A percentile compares a stretch with the other conserved stretches of the same genome.
Evolutionary conservation across 2,329 filamentous ascomycete genomes (phyloP).

Genomic region (Pseudocercospora musae): DNA sequence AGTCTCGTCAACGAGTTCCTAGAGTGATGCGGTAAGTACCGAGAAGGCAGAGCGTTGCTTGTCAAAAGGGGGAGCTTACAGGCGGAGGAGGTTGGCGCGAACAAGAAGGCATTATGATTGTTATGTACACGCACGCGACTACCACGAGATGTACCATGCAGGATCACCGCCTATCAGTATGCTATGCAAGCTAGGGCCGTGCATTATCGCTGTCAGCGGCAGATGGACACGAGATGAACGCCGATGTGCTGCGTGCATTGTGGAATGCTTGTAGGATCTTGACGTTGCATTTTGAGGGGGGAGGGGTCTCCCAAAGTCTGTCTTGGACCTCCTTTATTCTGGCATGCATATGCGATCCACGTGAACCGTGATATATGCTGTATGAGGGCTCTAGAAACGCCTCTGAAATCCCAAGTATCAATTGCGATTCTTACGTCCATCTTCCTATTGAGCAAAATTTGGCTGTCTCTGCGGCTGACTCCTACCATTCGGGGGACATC

Average conservation of each 20-base stretch:
- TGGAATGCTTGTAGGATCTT: slow-evolving; percentile 1
- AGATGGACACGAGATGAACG: not conserved
- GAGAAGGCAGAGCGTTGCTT: not conserved
- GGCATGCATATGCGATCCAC: not conserved
- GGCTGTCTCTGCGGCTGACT: not conserved
- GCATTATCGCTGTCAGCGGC: slow-evolving; percentile 4
- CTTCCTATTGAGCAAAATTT: no score
- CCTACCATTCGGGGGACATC: no score
- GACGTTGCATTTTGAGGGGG: not conserved
- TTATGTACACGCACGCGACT: slow-evolving; percentile 4
- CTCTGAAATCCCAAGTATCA: not conserved
- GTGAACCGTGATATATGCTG: not conserved
- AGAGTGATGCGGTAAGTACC: not conserved
- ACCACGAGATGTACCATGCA: slow-evolving; percentile 3
- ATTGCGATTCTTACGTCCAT: not conserved
- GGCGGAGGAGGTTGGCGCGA: not conserved
- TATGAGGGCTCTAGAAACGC: not conserved
- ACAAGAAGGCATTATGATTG: not conserved
- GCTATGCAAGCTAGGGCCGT: not conserved
- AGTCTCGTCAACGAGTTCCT: not conserved
- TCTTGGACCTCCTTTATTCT: not conserved
- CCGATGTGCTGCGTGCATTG: not conserved
- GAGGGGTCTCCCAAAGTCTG: not conserved
- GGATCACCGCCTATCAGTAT: not conserved
- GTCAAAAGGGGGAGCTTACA: slow-evolving; percentile 1